Evolutionary conservation across 192 early-diverging fungal genomes (phyloP), one percentile per base, ranked within the genome.

Genomic region (Kickxella alabastrina): DNA sequence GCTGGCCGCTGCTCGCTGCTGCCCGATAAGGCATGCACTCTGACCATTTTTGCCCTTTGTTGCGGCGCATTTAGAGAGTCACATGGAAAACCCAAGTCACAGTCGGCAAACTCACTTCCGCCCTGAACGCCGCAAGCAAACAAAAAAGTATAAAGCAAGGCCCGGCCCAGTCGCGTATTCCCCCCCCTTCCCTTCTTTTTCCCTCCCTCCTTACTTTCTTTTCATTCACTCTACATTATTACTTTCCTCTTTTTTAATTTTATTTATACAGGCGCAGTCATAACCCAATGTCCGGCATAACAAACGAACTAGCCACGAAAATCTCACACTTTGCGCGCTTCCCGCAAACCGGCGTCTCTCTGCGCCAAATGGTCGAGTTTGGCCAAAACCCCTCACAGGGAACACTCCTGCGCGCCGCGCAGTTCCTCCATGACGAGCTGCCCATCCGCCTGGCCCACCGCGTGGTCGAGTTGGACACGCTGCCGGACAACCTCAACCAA

Each of bases 321-420:
- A 89, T 91, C 52, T 81, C 82, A 26, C 80, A 87, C 66, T 91
- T 87, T 81, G 85, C 87, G 31, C 79, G 76, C 53, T 85, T 91
- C 39, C 91, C 92, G 37, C 95, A 93, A 61, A 97, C 95, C 2
- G 87, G 89, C 15, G 92, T 97, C 17, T 95, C 92, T 21, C 75
- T 97, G 40, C 83, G 83, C 49, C 90, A 97, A 70, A 93, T 97
- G 89, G 92, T 95, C 42, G 82, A 93, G 80, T 97, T 95, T 83
- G 92, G 93, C 81, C 84, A 86, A 54, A 83, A 81, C 51, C 88
- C 88, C 25, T 84, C 85, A 2, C 85, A 84, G 47, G 86, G 81
- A 17, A 87, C 82, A 8, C 62, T 90, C 24, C 79, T 90, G 54
- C 81, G 83, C 47, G 86, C 86, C 15, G 82, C 84, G 43, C 88